These are phyloP conservation scores for Rhizodiscina lignyota DNA, from an alignment of 495 filamentous ascomycete genomes.

Conservation along the genomic window DNA sequence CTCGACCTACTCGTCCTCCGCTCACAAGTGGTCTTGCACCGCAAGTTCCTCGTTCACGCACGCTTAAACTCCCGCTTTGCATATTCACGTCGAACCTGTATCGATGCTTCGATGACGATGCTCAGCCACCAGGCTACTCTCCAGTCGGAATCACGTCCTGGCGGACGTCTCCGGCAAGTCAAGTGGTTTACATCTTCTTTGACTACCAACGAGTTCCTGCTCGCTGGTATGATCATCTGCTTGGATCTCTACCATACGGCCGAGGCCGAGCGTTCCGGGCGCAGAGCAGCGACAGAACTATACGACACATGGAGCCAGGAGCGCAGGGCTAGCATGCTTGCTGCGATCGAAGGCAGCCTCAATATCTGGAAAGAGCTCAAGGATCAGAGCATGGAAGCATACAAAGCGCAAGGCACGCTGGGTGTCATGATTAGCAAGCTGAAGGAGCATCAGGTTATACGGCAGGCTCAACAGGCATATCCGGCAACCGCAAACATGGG, in stretches of 20 bases:
- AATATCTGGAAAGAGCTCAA: conserved; percentile 63
- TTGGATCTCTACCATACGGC: conserved; percentile 49
- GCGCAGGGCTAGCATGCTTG: conserved; percentile 59
- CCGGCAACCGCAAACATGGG: background rate
- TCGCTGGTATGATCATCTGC: conserved; percentile 78
- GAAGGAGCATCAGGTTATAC: conserved; percentile 24
- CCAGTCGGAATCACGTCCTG: conserved; percentile 54
- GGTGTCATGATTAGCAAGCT: conserved; percentile 67
- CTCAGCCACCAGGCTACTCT: conserved; percentile 63
- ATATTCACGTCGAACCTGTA: conserved; percentile 65
- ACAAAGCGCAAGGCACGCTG: conserved; percentile 63
- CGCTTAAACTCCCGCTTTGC: conserved; percentile 57
- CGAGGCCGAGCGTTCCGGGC: conserved; percentile 18
- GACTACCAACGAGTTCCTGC: conserved; percentile 66
- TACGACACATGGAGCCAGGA: conserved; percentile 50
- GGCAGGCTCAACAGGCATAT: conserved; percentile 10
- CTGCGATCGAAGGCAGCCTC: conserved; percentile 49
- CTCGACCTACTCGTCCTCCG: conserved; percentile 74
- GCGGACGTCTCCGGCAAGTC: conserved; percentile 52
- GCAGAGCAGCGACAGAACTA: conserved; percentile 30
- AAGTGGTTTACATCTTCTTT: conserved; percentile 65
- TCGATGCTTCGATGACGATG: conserved; percentile 63
- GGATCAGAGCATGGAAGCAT: conserved; percentile 72
- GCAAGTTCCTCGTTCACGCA: conserved; percentile 59
- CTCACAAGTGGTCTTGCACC: conserved; percentile 65